Conservation (phyloP, 2,329 filamentous ascomycete genomes). For the Calonectria honghensis region DNA sequence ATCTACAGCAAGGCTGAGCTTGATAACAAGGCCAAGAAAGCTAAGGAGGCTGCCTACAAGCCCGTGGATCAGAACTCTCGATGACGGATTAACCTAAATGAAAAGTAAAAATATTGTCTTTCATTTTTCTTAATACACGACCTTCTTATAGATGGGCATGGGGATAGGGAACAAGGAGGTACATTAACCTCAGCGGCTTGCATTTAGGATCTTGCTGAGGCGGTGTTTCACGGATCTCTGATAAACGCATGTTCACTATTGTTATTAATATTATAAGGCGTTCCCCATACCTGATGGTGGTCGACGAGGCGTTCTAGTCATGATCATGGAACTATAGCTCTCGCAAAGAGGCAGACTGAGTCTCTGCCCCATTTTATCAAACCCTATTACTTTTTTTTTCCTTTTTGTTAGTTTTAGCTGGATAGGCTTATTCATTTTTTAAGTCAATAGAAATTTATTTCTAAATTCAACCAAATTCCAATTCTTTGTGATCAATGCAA, state of each 20-base stretch:
- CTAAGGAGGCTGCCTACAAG: constrained; percentile 58
- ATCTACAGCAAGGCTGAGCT: constrained; percentile 76
- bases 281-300: constrained; percentile 37
- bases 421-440: constrained; percentile 51
- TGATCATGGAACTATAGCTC: constrained; percentile 55
- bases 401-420: constrained; percentile 50
- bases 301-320: constrained; percentile 49
- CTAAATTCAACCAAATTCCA: constrained; percentile 12
- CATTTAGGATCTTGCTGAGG: constrained; percentile 37
- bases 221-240: constrained; percentile 37
- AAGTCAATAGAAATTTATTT: constrained; percentile 45
- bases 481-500: neutral
- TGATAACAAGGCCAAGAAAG: constrained; percentile 65
- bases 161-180: constrained; percentile 44
- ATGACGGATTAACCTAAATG: constrained; percentile 41
- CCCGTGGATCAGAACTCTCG: constrained; percentile 59
- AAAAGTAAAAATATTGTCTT: constrained; percentile 41
- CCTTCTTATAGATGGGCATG: constrained; percentile 52
- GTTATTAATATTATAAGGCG: constrained; percentile 46
- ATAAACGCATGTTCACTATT: constrained; percentile 39
- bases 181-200: constrained; percentile 46
- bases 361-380: constrained; percentile 46
- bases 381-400: constrained; percentile 43
- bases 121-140: constrained; percentile 54
- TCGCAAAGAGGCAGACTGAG: constrained; percentile 44